Evolutionary conservation across 1,284 basidiomycete species (phyloP).

Genomic region (Ceratobasidium sp.): DNA sequence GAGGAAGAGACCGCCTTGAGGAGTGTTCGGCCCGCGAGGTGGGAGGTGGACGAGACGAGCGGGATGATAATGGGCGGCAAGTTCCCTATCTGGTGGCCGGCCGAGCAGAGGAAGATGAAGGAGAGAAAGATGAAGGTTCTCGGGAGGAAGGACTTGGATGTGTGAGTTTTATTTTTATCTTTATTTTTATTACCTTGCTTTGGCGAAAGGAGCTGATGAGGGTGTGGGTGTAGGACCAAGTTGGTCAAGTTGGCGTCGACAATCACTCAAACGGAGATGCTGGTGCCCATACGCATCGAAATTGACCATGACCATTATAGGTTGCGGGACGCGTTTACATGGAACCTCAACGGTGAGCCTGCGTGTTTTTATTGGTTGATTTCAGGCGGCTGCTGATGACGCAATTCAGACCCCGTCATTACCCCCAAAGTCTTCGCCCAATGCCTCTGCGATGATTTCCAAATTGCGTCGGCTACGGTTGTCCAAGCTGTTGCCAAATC

Average conservation of each 20-base stretch:
- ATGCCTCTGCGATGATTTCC: conserved; percentile 92
- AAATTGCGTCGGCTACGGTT: conserved; percentile 78
- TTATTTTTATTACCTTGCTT: conserved; percentile 29
- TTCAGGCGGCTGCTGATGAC: conserved; percentile 42
- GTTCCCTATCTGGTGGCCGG: conserved; percentile 78
- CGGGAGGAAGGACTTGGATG: conserved; percentile 70
- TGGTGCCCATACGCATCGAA: conserved; percentile 85
- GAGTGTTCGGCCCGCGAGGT: conserved; percentile 53
- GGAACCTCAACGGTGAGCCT: conserved; percentile 89
- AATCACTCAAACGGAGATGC: conserved; percentile 68
- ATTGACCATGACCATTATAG: conserved; percentile 91
- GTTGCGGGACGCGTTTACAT: conserved; percentile 96
- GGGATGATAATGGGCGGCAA: conserved; percentile 53
- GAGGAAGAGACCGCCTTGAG: conserved; percentile 57
- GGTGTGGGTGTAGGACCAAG: conserved; percentile 19
- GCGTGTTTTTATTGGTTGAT: conserved; percentile 1
- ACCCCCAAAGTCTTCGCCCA: conserved; percentile 92
- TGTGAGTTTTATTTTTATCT: conserved; percentile 64
- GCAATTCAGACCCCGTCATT: conserved; percentile 80
- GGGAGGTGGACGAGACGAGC: conserved; percentile 54
- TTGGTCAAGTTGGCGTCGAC: conserved; percentile 12
- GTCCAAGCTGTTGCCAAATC: conserved; percentile 77
- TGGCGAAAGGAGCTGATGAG: background rate
- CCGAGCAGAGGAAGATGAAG: conserved; percentile 61
- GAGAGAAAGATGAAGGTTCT: conserved; percentile 68